Evolutionary conservation across 2,329 filamentous ascomycete species (phyloP).

Genomic region (Mollisia scopiformis): DNA sequence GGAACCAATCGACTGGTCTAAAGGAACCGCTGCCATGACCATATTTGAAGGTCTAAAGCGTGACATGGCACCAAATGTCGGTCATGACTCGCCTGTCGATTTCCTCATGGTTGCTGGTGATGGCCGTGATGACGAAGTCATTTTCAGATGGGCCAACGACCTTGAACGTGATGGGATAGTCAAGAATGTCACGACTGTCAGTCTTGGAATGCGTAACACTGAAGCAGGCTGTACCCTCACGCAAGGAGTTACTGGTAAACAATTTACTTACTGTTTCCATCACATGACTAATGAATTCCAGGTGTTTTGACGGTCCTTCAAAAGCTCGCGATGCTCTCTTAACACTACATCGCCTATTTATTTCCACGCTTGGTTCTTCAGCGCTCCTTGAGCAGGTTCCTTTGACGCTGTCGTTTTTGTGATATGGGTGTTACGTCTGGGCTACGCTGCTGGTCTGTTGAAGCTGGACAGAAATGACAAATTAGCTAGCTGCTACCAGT

Average conservation of each 20-base stretch:
- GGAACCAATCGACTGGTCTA: conserved; percentile 85
- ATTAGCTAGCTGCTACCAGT: not conserved
- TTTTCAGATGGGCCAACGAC: conserved; percentile 92
- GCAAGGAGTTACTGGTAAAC: conserved; percentile 87
- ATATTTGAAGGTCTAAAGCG: conserved; percentile 65
- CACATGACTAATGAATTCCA: conserved; percentile 19
- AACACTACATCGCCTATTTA: not conserved
- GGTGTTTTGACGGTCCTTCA: conserved; percentile 49
- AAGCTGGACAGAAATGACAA: not conserved
- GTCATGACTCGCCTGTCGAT: conserved; percentile 58
- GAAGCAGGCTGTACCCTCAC: conserved; percentile 84
- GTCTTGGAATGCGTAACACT: conserved; percentile 83
- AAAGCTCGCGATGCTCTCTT: conserved; percentile 39
- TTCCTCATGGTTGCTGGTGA: conserved; percentile 91
- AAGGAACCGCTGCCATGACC: conserved; percentile 77
- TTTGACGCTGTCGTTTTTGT: conserved; percentile 3
- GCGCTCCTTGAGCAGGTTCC: not conserved
- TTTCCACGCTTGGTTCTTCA: not conserved
- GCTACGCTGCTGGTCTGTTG: not conserved
- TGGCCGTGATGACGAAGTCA: conserved; percentile 88
- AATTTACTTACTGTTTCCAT: not conserved
- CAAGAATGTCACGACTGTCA: conserved; percentile 79
- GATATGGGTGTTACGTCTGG: not conserved
- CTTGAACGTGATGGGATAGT: conserved; percentile 62
- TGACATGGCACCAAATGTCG: conserved; percentile 38